Percentiles rank a stretch among this genome's conserved stretches.
These are phyloP conservation scores for Aristolochia californica DNA, from an alignment of 164 flowering plant species.

Conservation along the genomic window DNA sequence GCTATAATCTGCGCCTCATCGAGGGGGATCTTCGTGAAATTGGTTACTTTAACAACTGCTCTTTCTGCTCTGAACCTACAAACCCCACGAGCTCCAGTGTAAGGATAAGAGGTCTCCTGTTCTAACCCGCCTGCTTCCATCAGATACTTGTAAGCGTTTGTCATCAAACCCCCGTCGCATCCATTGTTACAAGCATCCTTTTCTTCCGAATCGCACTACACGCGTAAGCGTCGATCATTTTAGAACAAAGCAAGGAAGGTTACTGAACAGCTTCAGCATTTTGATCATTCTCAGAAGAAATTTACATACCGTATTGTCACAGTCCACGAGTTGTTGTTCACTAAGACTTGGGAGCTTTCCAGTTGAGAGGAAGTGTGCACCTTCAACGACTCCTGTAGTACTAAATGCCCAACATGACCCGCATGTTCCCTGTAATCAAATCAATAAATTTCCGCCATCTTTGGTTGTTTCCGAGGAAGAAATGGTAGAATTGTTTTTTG, in stretches of 20 bases:
- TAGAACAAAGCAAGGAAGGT: too few relatives aligned
- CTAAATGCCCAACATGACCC: slow-evolving; percentile 98
- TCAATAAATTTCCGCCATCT: too few relatives aligned
- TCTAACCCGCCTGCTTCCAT: slow-evolving; percentile 68
- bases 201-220: slow-evolving; percentile 45
- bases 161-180: slow-evolving; percentile 79
- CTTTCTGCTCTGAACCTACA: slow-evolving; percentile 56
- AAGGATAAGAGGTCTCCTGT: slow-evolving; percentile 62
- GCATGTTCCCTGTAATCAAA: slow-evolving; percentile 49
- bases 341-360: slow-evolving; percentile 76
- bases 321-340: slow-evolving; percentile 88
- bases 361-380: slow-evolving; percentile 64
- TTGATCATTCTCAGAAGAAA: background rate
- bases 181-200: slow-evolving; percentile 53
- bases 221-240: background rate
- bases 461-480: background rate
- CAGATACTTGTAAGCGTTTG: slow-evolving; percentile 72
- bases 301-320: slow-evolving; percentile 51
- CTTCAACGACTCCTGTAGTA: slow-evolving; percentile 76
- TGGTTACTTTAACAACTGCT: slow-evolving; percentile 44
- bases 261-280: background rate
- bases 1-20: slow-evolving; percentile 72
- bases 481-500: background rate
- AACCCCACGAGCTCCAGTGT: slow-evolving; percentile 37
- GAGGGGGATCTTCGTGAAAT: slow-evolving; percentile 53